Base-by-base conservation (phyloP, 2,329 filamentous ascomycete species). In the Xylaria sp. region DNA sequence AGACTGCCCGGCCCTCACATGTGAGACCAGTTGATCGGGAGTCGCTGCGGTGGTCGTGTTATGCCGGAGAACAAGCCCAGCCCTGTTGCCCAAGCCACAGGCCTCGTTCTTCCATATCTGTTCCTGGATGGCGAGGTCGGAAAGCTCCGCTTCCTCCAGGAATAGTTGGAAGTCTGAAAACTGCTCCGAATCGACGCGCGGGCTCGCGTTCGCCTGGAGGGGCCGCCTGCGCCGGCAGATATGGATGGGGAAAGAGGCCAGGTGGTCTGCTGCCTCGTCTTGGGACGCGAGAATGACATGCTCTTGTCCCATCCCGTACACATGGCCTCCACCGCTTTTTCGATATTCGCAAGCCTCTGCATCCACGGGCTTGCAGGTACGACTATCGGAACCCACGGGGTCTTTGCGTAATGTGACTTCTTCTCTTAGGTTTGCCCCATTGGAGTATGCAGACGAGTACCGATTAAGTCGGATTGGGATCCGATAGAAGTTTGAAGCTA, bases 71-170 rank as follows among this genome's bases (percentile, higher is more conserved):
- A 42, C 18, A 19, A 29, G 18, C 4, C 45, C 46, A 18, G 41
- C 34, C 19, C 48, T 19, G 13, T 41, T 52, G 7, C 34, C 44
- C 17, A 52, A 40, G 2, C 46, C 45, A 3, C 19, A 8, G 3
- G 48, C 44, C 19, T 52, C 19, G 11, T 45, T 54, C 18, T 40
- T 29, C 57, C 50, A 60, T 18, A 52, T 22, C 16, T 48, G 37
- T 2, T 52, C 16, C 11, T 48, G 48, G 13, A 55, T 44, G 16
- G 50, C 19, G 13, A 51, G 16, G 43, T 57, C 48, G 7, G 41
- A 43, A 16, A 40, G 39, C 2, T 54, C 44, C n/a, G 51, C 42
- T 13, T 50, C 24, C 19, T 57, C 48, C 5, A 60, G 45, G 43
- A 52, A 54, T 2, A 22, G 24, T 16, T 26, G 41, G 38, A 60